A percentile compares a stretch with the other conserved stretches of the same genome.
phyloP scores from a whole-genome alignment of 306 rosid genomes.

The Glycine tomentella region DNA sequence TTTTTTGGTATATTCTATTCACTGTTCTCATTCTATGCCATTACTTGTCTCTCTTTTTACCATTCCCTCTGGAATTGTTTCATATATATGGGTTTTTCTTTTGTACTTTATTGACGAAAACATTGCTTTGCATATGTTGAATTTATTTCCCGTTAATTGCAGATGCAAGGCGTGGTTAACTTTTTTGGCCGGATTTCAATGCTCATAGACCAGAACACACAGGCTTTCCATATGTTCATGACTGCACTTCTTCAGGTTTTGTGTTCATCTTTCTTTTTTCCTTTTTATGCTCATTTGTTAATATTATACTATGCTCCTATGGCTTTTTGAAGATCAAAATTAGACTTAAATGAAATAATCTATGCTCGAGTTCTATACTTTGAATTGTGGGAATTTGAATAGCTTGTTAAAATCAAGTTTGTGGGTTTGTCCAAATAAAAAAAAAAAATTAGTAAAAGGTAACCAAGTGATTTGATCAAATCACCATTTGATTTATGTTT shows the following conservation, averaged over 20 bases:
- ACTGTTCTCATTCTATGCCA: too few species aligned
- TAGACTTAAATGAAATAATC: neutral
- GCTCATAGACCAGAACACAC: slow-evolving; percentile 82
- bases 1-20: too few species aligned
- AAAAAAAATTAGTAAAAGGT: neutral
- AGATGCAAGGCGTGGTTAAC: slow-evolving; percentile 79
- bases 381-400: slow-evolving; percentile 17
- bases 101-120: too few species aligned
- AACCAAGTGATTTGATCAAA: neutral
- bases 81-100: too few species aligned
- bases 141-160: slow-evolving; percentile 32
- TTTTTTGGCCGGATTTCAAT: slow-evolving; percentile 79
- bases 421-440: too few species aligned
- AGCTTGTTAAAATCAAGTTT: slow-evolving; percentile 5
- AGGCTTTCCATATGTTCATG: slow-evolving; percentile 88
- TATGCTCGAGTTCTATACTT: slow-evolving; percentile 52
- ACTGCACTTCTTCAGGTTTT: slow-evolving; percentile 84
- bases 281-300: slow-evolving; percentile 12
- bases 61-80: too few species aligned
- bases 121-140: neutral
- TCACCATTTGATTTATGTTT: slow-evolving; percentile 3
- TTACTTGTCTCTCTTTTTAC: too few species aligned
- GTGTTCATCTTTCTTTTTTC: slow-evolving; percentile 36
- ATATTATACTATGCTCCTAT: slow-evolving; percentile 8
- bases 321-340: slow-evolving; percentile 1